Base-by-base conservation (phyloP, 352 stramenopile species). In the Thraustochytrium striatum region DNA sequence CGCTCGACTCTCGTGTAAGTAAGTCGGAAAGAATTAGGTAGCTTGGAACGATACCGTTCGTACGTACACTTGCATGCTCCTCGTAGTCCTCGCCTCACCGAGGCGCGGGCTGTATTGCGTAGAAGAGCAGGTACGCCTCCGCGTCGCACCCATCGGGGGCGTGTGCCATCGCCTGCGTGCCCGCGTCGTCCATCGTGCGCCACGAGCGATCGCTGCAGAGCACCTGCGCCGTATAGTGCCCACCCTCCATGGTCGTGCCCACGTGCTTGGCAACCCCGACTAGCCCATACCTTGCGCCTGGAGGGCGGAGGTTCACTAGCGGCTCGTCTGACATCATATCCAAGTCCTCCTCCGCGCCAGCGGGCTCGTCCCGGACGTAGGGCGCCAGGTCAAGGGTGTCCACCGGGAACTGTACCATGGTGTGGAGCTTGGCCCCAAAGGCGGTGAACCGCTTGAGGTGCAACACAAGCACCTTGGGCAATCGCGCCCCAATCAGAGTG, bases 401-500 rank as follows among this genome's bases (percentile, higher is more conserved):
- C 19, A 30, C 41, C 47, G 47, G 47, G 36, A 75, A 75, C 7
- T 38, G 65, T 11, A 75, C 65, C 0, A 75, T n/a, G 9, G 52
- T 41, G 21, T 41, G 16, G 25, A 75, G 65, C 30, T 75, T 75
- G 32, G 28, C 39, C 21, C 52, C 44, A 28, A 80, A 50, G 47
- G 82, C 72, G 53, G 83, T 78, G 57, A 96, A 96, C 0, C 91
- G 89, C 83, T 96, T 96, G 41, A 96, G 85, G 73, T 96, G 91
- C 33, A 96, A 43, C 35, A 95, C 87, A 41, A 96, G 85, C 36
- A 95, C 85, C n/a, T 88, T 83, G 7, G 91, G 91, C 38, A 86
- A 57, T 16, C 58, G 68, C 50, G 78, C 72, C 53, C 44, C 65
- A 30, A 75, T 30, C 61, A 86, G 81, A 11, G 82, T 81, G 33